Evolutionary conservation across 1,284 basidiomycete species (phyloP), one percentile per base, ranked within the genome.

Genomic region (Cutaneotrichosporon sp.): DNA sequence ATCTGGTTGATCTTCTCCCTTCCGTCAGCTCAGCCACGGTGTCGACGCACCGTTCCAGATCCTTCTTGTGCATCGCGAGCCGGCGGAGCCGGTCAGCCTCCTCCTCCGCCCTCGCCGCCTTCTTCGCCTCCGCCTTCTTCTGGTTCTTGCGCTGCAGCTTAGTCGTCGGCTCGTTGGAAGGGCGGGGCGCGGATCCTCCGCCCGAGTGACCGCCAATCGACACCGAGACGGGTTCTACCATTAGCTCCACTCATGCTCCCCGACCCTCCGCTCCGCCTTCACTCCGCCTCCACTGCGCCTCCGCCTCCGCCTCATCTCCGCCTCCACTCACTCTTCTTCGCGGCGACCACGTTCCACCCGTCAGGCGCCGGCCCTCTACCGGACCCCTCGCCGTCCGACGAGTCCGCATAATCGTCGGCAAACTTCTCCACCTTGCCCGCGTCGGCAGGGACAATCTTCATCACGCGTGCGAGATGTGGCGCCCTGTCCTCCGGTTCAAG

Each of bases 91-190:
- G 50, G 32, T 73, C 71, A 12, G 57, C 63, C 52, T 73, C 71
- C 25, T 71, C 71, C 2, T 59, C 67, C 12, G 59, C 67, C 55
- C 60, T 62, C 14, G 61, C 57, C 3, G 61, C 66, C 49, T 70
- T 70, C 54, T 73, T 73, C n/a, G 59, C 63, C 29, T 70, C 70
- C 11, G 66, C 53, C 61, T 71, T 70, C 53, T 70, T 70, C 16
- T 63, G 64, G 48, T 73, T 73, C 65, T 73, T 73, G 54, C 60
- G 59, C 55, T 70, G 68, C 10, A 65, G 43, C 51, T 65, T 65
- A 44, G 68, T 71, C 3, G 43, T 32, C 14, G 33, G 34, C n/a
- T 56, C 55, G 41, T 31, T 26, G 34, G 26, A 26, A 27, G 34
- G 43, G 38, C 32, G 29, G 20, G 12, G 22, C 26, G 43, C 12